Percentiles rank a stretch among this genome's conserved stretches.
These are phyloP conservation scores for Xylariaceae sp. DNA, from an alignment of 2,329 filamentous ascomycete species.

Conservation along the genomic window DNA sequence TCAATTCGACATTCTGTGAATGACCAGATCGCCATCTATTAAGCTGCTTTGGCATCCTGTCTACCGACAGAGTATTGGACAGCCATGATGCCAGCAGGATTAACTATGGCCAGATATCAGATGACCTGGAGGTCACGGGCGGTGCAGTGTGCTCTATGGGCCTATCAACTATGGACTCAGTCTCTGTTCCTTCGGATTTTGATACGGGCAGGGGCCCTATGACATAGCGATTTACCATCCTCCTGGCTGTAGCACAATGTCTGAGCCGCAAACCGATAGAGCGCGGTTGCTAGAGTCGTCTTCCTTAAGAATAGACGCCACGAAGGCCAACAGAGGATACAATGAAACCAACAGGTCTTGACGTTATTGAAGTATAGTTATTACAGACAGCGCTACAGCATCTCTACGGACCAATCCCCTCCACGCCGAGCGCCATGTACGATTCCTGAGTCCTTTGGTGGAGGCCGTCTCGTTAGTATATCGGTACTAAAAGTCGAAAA, in stretches of 20 bases:
- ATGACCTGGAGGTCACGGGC: slow-evolving; percentile 11
- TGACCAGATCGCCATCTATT: slow-evolving; percentile 1
- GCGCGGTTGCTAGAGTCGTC: not conserved
- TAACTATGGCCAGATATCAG: slow-evolving; percentile 18
- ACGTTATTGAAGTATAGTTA: not conserved
- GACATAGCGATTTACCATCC: slow-evolving; percentile 17
- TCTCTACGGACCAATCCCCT: not conserved
- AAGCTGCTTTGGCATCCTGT: slow-evolving; percentile 13
- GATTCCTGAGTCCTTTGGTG: no score
- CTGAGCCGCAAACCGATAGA: not conserved
- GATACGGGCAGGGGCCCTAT: slow-evolving; percentile 19
- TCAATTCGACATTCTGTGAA: not conserved
- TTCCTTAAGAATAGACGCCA: slow-evolving; percentile 20
- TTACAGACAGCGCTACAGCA: slow-evolving; percentile 2
- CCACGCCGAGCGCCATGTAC: no score
- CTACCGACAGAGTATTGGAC: slow-evolving; percentile 11
- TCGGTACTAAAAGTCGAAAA: no score
- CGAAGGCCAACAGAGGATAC: slow-evolving; percentile 16
- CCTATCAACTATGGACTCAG: slow-evolving; percentile 6
- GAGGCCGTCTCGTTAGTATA: no score
- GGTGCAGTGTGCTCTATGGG: not conserved
- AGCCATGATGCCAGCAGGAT: slow-evolving; percentile 10
- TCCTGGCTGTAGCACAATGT: slow-evolving; percentile 21
- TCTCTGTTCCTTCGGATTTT: slow-evolving; percentile 11
- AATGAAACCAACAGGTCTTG: slow-evolving; percentile 15